Evolutionary conservation across 805 yeast genomes (phyloP).

Genomic region (Hanseniaspora meyeri): DNA sequence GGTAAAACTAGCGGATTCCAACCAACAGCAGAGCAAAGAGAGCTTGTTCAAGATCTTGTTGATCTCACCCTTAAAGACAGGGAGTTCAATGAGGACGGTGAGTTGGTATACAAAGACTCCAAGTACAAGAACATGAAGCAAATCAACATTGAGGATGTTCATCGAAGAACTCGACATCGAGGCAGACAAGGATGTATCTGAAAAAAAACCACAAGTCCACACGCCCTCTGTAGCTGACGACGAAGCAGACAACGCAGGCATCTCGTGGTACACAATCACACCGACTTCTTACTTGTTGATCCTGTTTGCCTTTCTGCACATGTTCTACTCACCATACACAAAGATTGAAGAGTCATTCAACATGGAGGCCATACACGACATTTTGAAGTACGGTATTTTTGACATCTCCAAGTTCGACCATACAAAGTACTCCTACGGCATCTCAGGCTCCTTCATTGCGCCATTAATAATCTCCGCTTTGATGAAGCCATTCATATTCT

Average conservation of each 20-base stretch:
- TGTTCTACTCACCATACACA: slow-evolving; percentile 60
- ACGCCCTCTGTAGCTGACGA: background rate
- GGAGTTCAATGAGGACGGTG: slow-evolving; percentile 8
- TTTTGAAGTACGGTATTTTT: slow-evolving; percentile 46
- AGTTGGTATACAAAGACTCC: slow-evolving; percentile 4
- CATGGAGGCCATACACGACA: slow-evolving; percentile 78
- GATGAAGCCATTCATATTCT: slow-evolving; percentile 29
- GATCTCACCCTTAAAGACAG: slow-evolving; percentile 5
- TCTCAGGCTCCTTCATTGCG: slow-evolving; percentile 76
- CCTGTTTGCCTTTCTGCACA: slow-evolving; percentile 36
- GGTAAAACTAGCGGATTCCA: background rate
- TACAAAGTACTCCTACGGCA: slow-evolving; percentile 69
- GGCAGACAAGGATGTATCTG: slow-evolving; percentile 14
- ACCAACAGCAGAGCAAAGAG: slow-evolving; percentile 8
- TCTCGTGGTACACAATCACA: slow-evolving; percentile 4
- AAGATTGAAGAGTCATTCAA: slow-evolving; percentile 93
- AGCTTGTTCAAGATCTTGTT: slow-evolving; percentile 7
- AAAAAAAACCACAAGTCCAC: background rate
- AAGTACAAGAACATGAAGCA: slow-evolving; percentile 14
- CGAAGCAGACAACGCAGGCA: background rate
- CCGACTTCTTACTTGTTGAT: slow-evolving; percentile 28
- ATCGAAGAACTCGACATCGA: slow-evolving; percentile 17
- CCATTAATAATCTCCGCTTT: slow-evolving; percentile 42
- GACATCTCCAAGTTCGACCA: slow-evolving; percentile 53
- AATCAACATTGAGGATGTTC: slow-evolving; percentile 19